Evolutionary conservation across 1,284 basidiomycete genomes (phyloP).

Genomic region (Malassezia dermatis): DNA sequence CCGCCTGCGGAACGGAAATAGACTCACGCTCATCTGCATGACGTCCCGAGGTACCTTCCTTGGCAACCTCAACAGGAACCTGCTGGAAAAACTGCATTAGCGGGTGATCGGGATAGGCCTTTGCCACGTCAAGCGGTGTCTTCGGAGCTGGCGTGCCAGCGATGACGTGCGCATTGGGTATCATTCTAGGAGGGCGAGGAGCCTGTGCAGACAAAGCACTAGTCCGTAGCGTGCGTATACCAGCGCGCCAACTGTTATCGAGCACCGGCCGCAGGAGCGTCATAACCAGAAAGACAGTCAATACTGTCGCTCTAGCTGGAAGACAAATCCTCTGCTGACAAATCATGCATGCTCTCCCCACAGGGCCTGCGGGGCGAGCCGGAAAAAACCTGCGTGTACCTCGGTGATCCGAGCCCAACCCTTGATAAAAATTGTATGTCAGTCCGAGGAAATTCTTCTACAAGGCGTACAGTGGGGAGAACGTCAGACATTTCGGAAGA

Average conservation of each 20-base stretch:
- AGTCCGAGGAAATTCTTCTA: not conserved
- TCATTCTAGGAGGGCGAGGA: constrained; percentile 3
- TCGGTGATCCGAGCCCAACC: not conserved
- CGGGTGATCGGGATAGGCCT: constrained; percentile 36
- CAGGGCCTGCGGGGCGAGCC: not conserved
- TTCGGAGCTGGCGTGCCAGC: constrained; percentile 17
- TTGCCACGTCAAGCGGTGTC: constrained; percentile 10
- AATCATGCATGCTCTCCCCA: not conserved
- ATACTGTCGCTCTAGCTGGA: not conserved
- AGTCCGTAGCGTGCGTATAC: constrained; percentile 2
- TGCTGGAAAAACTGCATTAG: constrained; percentile 40
- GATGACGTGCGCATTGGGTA: constrained; percentile 20
- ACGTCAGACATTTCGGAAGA: not conserved
- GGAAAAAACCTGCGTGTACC: not conserved
- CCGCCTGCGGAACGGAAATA: constrained; percentile 24
- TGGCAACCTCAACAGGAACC: constrained; percentile 17
- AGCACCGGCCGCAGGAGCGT: not conserved
- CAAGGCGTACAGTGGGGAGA: not conserved
- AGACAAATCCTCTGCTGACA: not conserved
- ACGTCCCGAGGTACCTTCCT: constrained; percentile 17
- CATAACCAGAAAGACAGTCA: not conserved
- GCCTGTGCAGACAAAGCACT: constrained; percentile 9
- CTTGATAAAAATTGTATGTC: not conserved
- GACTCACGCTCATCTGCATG: constrained; percentile 19
- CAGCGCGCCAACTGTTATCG: not conserved